phyloP scores from a whole-genome alignment of 371 early-diverging fungal species.

The Circinella minor region DNA sequence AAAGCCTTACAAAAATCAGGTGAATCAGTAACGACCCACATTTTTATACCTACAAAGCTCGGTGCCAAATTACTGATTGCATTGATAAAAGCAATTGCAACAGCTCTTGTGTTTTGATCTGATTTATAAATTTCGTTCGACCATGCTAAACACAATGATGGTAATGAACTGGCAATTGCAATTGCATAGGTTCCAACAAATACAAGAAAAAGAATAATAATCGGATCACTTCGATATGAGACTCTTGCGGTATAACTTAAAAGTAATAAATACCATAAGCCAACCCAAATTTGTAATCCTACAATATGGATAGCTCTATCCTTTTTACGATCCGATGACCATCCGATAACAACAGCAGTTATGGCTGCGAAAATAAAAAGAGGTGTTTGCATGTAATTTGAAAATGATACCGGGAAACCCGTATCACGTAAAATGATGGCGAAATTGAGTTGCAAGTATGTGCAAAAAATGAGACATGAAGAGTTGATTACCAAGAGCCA shows the following conservation, averaged over 20 bases:
- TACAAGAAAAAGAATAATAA: neutral
- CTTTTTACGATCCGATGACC: slow-evolving; percentile 8
- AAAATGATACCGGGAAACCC: slow-evolving; percentile 20
- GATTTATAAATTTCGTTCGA: neutral
- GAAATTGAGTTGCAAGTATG: neutral
- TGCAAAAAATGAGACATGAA: slow-evolving; percentile 14
- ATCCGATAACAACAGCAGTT: slow-evolving; percentile 14
- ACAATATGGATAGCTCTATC: neutral
- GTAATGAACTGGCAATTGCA: neutral
- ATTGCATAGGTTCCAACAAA: neutral
- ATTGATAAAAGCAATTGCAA: slow-evolving; percentile 50
- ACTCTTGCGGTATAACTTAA: too few relatives aligned
- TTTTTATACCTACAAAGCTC: slow-evolving; percentile 40
- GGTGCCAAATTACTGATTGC: slow-evolving; percentile 45
- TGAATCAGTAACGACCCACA: slow-evolving; percentile 31
- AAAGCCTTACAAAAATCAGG: slow-evolving; percentile 17
- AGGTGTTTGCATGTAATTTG: slow-evolving; percentile 26
- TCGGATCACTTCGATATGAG: too few relatives aligned
- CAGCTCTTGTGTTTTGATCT: slow-evolving; percentile 29
- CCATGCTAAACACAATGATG: neutral
- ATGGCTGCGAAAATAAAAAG: slow-evolving; percentile 21
- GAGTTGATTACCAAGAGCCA: slow-evolving; percentile 25
- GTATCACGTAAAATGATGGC: slow-evolving; percentile 13
- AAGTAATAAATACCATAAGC: slow-evolving; percentile 19
- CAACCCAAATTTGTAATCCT: slow-evolving; percentile 14